Percentiles rank a stretch among this genome's conserved stretches.
phyloP scores from a whole-genome alignment of 2,329 filamentous ascomycete genomes.

The Coniochaeta sp. region DNA sequence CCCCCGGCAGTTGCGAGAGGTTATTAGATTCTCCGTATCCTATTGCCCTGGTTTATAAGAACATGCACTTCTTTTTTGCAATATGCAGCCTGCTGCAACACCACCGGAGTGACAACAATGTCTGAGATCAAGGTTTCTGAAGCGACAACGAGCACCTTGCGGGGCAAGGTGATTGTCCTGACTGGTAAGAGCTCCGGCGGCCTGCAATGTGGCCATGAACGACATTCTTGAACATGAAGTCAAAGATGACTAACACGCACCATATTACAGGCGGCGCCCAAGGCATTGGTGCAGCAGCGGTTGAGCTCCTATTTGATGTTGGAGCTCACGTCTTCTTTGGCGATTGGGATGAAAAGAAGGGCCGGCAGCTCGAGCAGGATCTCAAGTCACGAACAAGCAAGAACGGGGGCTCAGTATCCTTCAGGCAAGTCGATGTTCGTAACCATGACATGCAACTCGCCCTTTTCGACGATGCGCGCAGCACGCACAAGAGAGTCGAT shows the following conservation, averaged over 20 bases:
- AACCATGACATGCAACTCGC: constrained; percentile 35
- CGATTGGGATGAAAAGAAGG: constrained; percentile 16
- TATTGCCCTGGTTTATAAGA: not conserved
- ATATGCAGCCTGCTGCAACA: not conserved
- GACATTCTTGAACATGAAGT: not conserved
- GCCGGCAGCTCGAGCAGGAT: constrained; percentile 8
- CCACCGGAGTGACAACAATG: constrained; percentile 1
- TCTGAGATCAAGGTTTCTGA: constrained; percentile 9
- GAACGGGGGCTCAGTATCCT: constrained; percentile 18
- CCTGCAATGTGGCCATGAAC: not conserved
- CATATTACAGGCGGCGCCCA: constrained; percentile 14
- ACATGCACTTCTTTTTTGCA: not conserved
- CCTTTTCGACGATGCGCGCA: constrained; percentile 36
- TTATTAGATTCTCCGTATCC: not conserved
- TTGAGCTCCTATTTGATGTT: constrained; percentile 11
- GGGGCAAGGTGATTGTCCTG: constrained; percentile 13
- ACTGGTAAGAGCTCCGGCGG: constrained; percentile 6
- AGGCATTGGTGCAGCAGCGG: constrained; percentile 18
- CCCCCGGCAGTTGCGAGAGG: not conserved
- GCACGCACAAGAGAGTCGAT: constrained; percentile 37
- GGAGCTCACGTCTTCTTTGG: constrained; percentile 19
- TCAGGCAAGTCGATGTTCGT: constrained; percentile 35
- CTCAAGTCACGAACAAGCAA: constrained; percentile 4
- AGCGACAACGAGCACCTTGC: constrained; percentile 2
- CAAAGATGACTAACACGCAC: not conserved